Percentiles rank a stretch among this genome's conserved stretches.
Evolutionary conservation across 2,329 filamentous ascomycete genomes (phyloP).

Genomic region (Aureobasidium musti): DNA sequence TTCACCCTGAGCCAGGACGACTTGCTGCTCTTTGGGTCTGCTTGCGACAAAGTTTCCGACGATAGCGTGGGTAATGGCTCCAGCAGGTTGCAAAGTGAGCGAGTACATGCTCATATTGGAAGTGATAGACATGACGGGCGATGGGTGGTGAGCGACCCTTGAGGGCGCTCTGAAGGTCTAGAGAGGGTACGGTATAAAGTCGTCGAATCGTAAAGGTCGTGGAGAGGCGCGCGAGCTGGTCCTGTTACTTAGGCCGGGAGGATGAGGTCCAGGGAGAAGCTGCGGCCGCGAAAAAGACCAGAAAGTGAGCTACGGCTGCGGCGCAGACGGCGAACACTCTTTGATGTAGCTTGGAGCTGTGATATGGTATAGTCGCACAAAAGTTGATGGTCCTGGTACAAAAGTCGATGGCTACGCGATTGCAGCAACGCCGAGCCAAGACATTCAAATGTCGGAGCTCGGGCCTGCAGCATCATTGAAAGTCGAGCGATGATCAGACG

Average conservation of each 20-base stretch:
- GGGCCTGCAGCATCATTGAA: neutral
- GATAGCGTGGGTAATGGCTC: conserved; percentile 84
- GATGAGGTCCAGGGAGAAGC: neutral
- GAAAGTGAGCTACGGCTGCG: neutral
- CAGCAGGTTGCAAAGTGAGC: conserved; percentile 90
- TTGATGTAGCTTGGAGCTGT: neutral
- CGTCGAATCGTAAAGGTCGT: conserved; percentile 17
- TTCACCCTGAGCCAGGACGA: conserved; percentile 89
- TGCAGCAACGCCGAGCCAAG: conserved; percentile 15
- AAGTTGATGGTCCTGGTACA: neutral
- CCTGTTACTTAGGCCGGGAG: neutral
- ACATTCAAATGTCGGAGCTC: conserved; percentile 19
- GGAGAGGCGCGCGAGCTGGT: conserved; percentile 19
- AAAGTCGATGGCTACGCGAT: neutral
- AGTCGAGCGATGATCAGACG: neutral
- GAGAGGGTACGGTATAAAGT: conserved; percentile 1
- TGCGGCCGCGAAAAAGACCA: neutral
- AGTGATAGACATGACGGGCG: conserved; percentile 32
- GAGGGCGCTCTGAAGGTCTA: conserved; percentile 26
- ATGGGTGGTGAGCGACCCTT: conserved; percentile 25
- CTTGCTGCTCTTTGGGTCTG: conserved; percentile 89
- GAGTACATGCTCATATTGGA: conserved; percentile 61
- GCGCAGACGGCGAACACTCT: neutral
- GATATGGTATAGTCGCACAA: neutral
- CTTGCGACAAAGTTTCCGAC: conserved; percentile 80